phyloP scores from a whole-genome alignment of 352 stramenopile genomes.

The Pythium periplocum region DNA sequence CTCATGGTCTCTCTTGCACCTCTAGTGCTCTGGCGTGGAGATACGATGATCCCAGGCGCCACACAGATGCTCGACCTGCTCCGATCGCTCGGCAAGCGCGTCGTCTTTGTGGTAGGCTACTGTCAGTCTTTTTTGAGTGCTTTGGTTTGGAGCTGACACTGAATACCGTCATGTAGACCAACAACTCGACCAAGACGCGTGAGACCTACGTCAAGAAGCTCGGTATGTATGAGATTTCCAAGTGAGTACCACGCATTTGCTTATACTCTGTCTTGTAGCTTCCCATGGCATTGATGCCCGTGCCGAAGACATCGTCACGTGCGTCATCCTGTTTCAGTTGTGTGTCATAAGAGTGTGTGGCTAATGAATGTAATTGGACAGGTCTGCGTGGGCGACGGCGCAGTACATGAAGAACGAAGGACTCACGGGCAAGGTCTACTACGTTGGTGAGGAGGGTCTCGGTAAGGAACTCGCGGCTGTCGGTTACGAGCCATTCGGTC shows the following conservation, averaged over 20 bases:
- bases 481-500: slow-evolving; percentile 63
- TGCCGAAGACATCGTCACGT: slow-evolving; percentile 81
- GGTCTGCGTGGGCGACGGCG: slow-evolving; percentile 76
- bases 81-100: slow-evolving; percentile 70
- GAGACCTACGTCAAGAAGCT: slow-evolving; percentile 83
- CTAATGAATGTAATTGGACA: slow-evolving; percentile 11
- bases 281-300: slow-evolving; percentile 63
- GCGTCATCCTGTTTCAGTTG: slow-evolving; percentile 1
- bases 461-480: slow-evolving; percentile 56
- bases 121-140: background rate
- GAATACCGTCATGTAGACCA: slow-evolving; percentile 35
- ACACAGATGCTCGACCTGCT: slow-evolving; percentile 59
- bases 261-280: slow-evolving; percentile 22
- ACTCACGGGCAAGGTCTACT: slow-evolving; percentile 77
- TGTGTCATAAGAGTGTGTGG: background rate
- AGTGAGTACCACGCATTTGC: background rate
- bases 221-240: slow-evolving; percentile 21
- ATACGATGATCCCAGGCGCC: slow-evolving; percentile 56
- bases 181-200: slow-evolving; percentile 82
- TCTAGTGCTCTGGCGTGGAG: slow-evolving; percentile 30
- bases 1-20: background rate
- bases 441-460: slow-evolving; percentile 73
- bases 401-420: slow-evolving; percentile 78
- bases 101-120: slow-evolving; percentile 69
- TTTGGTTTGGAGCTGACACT: too few relatives aligned